phyloP scores from a whole-genome alignment of 2,329 filamentous ascomycete species.

The Blastomyces gilchristii region DNA sequence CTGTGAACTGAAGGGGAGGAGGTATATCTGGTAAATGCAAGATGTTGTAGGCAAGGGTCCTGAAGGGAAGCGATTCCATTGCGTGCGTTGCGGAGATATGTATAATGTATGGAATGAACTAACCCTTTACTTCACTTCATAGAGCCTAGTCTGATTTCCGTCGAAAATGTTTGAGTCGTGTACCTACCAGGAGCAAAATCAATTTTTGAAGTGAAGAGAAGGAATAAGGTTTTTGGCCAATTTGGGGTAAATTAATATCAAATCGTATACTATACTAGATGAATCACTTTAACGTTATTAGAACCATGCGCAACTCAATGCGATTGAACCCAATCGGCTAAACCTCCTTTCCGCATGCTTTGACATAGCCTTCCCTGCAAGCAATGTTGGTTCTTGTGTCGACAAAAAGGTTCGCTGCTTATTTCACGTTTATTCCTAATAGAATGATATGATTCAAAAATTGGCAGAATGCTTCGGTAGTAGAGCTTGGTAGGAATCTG shows the following conservation, averaged over 20 bases:
- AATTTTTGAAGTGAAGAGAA: neutral
- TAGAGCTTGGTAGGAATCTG: neutral
- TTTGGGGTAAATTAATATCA: neutral
- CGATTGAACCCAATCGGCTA: neutral
- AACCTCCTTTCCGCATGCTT: neutral
- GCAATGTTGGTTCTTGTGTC: neutral
- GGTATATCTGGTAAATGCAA: no score
- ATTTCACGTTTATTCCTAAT: neutral
- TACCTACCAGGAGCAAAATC: neutral
- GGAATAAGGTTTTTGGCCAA: no score
- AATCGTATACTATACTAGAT: neutral
- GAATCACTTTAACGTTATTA: neutral
- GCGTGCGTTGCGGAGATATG: neutral
- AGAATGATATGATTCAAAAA: neutral
- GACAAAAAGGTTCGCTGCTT: neutral
- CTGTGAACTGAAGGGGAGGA: no score
- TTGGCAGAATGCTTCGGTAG: neutral
- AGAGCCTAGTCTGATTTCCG: neutral
- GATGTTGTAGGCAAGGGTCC: no score
- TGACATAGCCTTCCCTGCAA: neutral
- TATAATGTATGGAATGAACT: neutral
- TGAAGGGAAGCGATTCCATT: neutral
- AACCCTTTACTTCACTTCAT: neutral
- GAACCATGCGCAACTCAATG: neutral
- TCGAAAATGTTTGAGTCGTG: neutral